phyloP scores from a whole-genome alignment of 2,329 filamentous ascomycete species.

The Verticillium zaregamsianum region DNA sequence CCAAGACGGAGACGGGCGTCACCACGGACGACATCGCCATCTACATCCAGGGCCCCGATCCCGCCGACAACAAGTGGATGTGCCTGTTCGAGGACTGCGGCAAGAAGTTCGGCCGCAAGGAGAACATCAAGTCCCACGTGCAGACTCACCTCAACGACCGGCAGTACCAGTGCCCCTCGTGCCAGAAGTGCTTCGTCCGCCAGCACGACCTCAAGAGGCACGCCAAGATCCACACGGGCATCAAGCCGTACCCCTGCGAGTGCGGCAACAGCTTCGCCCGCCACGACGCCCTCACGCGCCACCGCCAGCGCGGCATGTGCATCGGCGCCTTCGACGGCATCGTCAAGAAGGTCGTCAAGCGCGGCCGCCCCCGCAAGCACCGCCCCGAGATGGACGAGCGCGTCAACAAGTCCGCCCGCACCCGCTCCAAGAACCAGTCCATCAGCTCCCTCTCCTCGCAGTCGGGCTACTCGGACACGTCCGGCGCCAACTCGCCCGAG shows the following conservation, averaged over 20 bases:
- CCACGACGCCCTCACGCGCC: conserved; percentile 90
- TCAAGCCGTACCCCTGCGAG: conserved; percentile 91
- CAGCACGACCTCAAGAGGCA: conserved; percentile 97
- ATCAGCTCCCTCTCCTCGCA: conserved; percentile 43
- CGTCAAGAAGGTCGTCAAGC: conserved; percentile 55
- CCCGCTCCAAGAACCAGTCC: conserved; percentile 54
- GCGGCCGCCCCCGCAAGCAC: conserved; percentile 61
- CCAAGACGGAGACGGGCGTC: conserved; percentile 75
- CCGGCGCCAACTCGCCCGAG: conserved; percentile 47
- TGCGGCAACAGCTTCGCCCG: conserved; percentile 94
- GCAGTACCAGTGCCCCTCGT: conserved; percentile 90
- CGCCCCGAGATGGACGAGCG: conserved; percentile 54
- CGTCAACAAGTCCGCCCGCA: conserved; percentile 52
- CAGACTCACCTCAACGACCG: conserved; percentile 96
- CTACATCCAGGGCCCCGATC: conserved; percentile 69
- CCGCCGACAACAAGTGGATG: conserved; percentile 72
- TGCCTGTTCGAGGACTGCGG: conserved; percentile 75
- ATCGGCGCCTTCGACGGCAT: conserved; percentile 86
- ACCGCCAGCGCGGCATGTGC: conserved; percentile 94
- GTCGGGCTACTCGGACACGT: conserved; percentile 55
- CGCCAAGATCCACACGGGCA: conserved; percentile 93
- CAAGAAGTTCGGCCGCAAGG: conserved; percentile 92
- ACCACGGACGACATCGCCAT: conserved; percentile 78
- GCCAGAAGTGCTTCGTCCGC: conserved; percentile 92
- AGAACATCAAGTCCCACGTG: conserved; percentile 98